Evolutionary conservation across 2,329 filamentous ascomycete species (phyloP).

Genomic region (Paracamarosporium sp.): DNA sequence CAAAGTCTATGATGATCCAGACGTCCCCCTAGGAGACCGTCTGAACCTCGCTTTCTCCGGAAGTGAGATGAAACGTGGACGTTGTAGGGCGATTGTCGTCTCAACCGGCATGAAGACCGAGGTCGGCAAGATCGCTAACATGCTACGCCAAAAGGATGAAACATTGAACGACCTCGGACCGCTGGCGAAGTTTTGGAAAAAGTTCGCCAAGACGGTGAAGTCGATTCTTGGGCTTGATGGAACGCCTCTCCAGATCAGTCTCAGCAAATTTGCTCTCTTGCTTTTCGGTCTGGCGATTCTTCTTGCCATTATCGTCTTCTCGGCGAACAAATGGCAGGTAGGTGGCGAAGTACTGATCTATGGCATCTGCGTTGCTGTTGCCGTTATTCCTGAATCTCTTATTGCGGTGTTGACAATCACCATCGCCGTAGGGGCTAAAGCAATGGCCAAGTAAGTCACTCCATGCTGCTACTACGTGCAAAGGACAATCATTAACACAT

Average conservation of each 20-base stretch:
- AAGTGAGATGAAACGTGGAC: constrained; percentile 74
- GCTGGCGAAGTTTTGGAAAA: constrained; percentile 28
- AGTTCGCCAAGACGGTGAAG: constrained; percentile 48
- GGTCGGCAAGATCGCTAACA: constrained; percentile 75
- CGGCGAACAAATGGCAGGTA: constrained; percentile 60
- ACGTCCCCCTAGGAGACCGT: constrained; percentile 68
- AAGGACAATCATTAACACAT: neutral
- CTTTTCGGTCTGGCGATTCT: constrained; percentile 78
- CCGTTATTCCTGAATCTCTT: constrained; percentile 59
- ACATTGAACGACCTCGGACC: constrained; percentile 56
- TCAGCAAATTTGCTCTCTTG: constrained; percentile 83
- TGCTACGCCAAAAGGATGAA: constrained; percentile 69
- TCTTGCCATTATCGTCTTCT: constrained; percentile 73
- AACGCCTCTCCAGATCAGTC: constrained; percentile 82
- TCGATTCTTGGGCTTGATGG: constrained; percentile 72
- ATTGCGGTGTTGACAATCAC: constrained; percentile 73
- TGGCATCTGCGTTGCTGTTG: constrained; percentile 55
- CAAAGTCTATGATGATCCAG: constrained; percentile 59
- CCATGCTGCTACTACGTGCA: neutral
- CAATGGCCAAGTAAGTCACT: constrained; percentile 40
- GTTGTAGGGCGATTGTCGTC: constrained; percentile 72
- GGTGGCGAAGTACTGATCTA: constrained; percentile 55
- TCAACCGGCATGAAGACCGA: constrained; percentile 77
- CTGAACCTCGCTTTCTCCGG: constrained; percentile 75
- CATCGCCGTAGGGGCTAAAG: constrained; percentile 57